Evolutionary conservation across 768 basidiomycete species (phyloP).

Genomic region (Tricholoma furcatifolium): DNA sequence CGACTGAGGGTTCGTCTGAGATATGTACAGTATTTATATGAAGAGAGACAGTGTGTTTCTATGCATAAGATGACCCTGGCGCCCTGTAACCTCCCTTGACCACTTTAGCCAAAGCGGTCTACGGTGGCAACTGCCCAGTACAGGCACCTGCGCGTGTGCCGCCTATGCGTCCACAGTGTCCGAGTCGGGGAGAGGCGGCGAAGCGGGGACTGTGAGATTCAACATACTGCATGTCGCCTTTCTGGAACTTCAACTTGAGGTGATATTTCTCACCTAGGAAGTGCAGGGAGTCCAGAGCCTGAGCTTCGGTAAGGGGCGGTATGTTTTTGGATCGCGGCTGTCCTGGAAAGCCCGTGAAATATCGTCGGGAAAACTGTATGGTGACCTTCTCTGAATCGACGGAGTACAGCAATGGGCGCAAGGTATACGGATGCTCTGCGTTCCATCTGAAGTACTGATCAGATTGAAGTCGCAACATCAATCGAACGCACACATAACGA

Average conservation of each 20-base stretch:
- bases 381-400: constrained; percentile 37
- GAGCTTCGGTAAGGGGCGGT: constrained; percentile 46
- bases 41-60: no score
- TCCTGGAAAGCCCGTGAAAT: constrained; percentile 35
- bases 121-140: no score
- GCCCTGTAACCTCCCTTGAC: no score
- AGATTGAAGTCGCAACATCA: not conserved
- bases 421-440: constrained; percentile 29
- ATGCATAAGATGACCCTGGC: no score
- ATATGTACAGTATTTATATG: no score
- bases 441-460: constrained; percentile 28
- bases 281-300: constrained; percentile 45
- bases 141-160: no score
- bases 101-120: no score
- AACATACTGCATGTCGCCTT: constrained; percentile 51
- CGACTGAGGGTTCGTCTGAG: no score
- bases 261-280: constrained; percentile 42
- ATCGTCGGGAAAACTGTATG: constrained; percentile 45
- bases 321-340: constrained; percentile 34
- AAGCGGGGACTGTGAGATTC: no score
- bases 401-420: constrained; percentile 39
- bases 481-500: not conserved
- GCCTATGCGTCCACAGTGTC: no score
- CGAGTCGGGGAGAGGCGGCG: no score
- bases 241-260: constrained; percentile 43